Evolutionary conservation across 2,329 filamentous ascomycete genomes (phyloP).

Genomic region (Colletotrichum lupini): DNA sequence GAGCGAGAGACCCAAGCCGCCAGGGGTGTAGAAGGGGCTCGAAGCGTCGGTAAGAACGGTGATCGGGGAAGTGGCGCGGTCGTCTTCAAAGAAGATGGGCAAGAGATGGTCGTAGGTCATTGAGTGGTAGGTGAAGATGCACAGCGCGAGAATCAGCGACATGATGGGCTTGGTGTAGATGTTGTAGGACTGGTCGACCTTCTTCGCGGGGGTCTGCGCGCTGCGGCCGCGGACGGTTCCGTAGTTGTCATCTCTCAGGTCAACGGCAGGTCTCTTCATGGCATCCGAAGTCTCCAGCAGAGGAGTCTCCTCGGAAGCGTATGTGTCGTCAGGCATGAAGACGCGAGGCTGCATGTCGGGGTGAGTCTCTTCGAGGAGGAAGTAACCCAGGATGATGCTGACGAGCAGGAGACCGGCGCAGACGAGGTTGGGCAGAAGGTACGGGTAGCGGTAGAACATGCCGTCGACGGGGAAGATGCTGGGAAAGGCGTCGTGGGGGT

Average conservation of each 20-base stretch:
- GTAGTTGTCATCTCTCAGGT: conserved; percentile 82
- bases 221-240: conserved; percentile 70
- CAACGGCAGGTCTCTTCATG: conserved; percentile 77
- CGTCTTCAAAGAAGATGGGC: conserved; percentile 92
- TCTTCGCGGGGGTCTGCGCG: conserved; percentile 49
- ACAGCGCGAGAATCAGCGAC: conserved; percentile 82
- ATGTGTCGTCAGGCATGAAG: conserved; percentile 58
- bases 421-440: conserved; percentile 88
- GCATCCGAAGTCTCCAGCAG: conserved; percentile 81
- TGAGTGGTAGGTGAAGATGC: conserved; percentile 92
- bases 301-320: conserved; percentile 74
- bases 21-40: conserved; percentile 66
- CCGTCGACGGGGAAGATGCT: conserved; percentile 72
- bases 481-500: conserved; percentile 81
- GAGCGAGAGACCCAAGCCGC: conserved; percentile 71
- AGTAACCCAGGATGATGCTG: conserved; percentile 83
- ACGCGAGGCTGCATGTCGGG: conserved; percentile 53
- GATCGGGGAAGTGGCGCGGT: conserved; percentile 57
- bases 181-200: conserved; percentile 46
- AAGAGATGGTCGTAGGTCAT: conserved; percentile 95
- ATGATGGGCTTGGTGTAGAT: conserved; percentile 73
- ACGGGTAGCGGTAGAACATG: conserved; percentile 83
- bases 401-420: conserved; percentile 81
- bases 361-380: conserved; percentile 89
- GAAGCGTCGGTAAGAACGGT: conserved; percentile 46